phyloP scores from a whole-genome alignment of 2,329 filamentous ascomycete species.

The Pseudohalonectria lignicola region DNA sequence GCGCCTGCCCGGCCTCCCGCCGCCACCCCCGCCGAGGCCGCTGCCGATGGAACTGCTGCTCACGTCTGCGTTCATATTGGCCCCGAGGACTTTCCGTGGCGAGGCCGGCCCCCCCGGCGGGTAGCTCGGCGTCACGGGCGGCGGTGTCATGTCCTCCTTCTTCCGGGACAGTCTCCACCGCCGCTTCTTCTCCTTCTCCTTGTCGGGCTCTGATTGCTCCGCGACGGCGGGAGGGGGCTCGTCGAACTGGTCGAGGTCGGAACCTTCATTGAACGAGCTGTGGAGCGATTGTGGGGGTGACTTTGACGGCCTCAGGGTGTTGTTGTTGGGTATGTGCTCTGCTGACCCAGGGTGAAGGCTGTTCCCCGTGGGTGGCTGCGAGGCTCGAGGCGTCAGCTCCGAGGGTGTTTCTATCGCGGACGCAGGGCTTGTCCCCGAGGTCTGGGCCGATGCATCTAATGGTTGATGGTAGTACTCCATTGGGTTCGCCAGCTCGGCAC shows the following conservation, averaged over 20 bases:
- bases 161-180: conserved; percentile 63
- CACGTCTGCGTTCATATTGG: conserved; percentile 51
- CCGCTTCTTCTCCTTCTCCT: conserved; percentile 59
- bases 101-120: conserved; percentile 12
- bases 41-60: conserved; percentile 62
- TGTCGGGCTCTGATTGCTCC: conserved; percentile 14
- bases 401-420: conserved; percentile 20
- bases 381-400: conserved; percentile 34
- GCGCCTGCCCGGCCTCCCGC: conserved; percentile 31
- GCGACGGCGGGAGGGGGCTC: conserved; percentile 30
- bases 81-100: conserved; percentile 38
- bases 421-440: not conserved
- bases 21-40: conserved; percentile 15
- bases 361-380: conserved; percentile 30
- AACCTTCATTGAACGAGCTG: conserved; percentile 70
- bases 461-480: conserved; percentile 26
- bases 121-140: not conserved
- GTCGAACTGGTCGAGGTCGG: conserved; percentile 65
- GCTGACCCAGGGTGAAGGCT: conserved; percentile 31
- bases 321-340: conserved; percentile 27
- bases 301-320: conserved; percentile 46
- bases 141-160: conserved; percentile 40
- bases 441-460: not conserved
- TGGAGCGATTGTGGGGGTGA: conserved; percentile 71
- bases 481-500: conserved; percentile 32